These are phyloP conservation scores for Metarhizium anisopliae DNA, from an alignment of 2,329 filamentous ascomycete species.

Conservation along the genomic window DNA sequence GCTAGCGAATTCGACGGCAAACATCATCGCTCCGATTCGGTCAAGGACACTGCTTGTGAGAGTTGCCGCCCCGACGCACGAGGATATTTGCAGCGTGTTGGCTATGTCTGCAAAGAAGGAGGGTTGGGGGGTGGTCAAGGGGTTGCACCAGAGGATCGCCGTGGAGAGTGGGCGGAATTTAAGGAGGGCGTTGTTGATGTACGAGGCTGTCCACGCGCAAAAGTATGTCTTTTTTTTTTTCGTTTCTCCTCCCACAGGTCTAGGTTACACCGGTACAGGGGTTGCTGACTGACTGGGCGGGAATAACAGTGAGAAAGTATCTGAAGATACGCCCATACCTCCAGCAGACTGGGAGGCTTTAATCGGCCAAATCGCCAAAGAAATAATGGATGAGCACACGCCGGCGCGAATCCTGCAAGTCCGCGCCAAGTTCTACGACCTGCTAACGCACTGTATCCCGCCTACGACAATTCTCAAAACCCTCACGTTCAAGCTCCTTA, in stretches of 20 bases:
- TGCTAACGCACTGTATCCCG: conserved; percentile 94
- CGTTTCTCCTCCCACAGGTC: neutral
- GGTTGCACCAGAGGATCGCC: conserved; percentile 76
- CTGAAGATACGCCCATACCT: conserved; percentile 79
- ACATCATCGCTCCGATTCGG: conserved; percentile 97
- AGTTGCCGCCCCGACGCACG: conserved; percentile 79
- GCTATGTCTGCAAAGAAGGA: conserved; percentile 66
- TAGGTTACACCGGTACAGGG: neutral
- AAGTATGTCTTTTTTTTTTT: conserved; percentile 53
- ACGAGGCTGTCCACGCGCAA: conserved; percentile 92
- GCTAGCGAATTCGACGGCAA: conserved; percentile 90
- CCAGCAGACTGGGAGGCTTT: conserved; percentile 96
- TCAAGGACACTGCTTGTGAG: conserved; percentile 85
- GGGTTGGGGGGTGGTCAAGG: conserved; percentile 68
- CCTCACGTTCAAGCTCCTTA: conserved; percentile 85
- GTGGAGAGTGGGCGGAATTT: conserved; percentile 86
- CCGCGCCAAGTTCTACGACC: conserved; percentile 89
- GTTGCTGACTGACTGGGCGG: neutral
- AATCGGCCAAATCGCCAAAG: conserved; percentile 79
- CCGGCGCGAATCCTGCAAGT: conserved; percentile 81
- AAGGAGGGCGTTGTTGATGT: conserved; percentile 86
- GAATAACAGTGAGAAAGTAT: conserved; percentile 68
- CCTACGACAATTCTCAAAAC: conserved; percentile 91
- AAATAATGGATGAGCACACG: conserved; percentile 90
- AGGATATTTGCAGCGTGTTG: conserved; percentile 74